phyloP scores from a whole-genome alignment of 2,329 filamentous ascomycete genomes.

The Stagonosporopsis vannaccii region DNA sequence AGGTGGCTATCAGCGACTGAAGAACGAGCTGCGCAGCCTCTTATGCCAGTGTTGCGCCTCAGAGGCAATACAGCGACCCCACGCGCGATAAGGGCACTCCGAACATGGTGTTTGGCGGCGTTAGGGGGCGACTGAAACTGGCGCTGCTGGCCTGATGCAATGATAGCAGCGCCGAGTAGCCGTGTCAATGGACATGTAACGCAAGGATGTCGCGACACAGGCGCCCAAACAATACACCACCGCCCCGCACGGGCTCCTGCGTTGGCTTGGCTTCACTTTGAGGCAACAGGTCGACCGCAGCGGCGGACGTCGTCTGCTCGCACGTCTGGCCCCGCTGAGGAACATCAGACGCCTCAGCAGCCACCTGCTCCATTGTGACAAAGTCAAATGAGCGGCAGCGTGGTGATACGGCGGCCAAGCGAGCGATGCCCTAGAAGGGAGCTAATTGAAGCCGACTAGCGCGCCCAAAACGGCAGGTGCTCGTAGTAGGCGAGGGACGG shows the following conservation, averaged over 20 bases:
- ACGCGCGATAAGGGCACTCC: constrained; percentile 23
- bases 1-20: constrained; percentile 3
- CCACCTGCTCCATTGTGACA: constrained; percentile 27
- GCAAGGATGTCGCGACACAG: constrained; percentile 17
- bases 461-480: constrained; percentile 25
- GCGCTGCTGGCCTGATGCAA: constrained; percentile 12
- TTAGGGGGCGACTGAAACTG: constrained; percentile 25
- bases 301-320: constrained; percentile 2
- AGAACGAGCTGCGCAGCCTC: constrained; percentile 18
- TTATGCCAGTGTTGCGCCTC: constrained; percentile 16
- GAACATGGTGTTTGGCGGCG: constrained; percentile 9
- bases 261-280: constrained; percentile 6
- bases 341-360: constrained; percentile 20
- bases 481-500: constrained; percentile 6
- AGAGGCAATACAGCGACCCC: constrained; percentile 16
- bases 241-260: constrained; percentile 12
- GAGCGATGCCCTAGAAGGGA: constrained; percentile 8
- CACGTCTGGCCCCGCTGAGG: constrained; percentile 9
- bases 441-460: constrained; percentile 1
- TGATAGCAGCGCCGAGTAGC: constrained; percentile 19
- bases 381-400: constrained; percentile 18
- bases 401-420: constrained; percentile 20
- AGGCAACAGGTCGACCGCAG: constrained; percentile 1
- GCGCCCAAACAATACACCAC: constrained; percentile 14
- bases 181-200: constrained; percentile 18